These are phyloP conservation scores for Colletotrichum sansevieriae DNA, from an alignment of 2,329 filamentous ascomycete species.

Conservation along the genomic window DNA sequence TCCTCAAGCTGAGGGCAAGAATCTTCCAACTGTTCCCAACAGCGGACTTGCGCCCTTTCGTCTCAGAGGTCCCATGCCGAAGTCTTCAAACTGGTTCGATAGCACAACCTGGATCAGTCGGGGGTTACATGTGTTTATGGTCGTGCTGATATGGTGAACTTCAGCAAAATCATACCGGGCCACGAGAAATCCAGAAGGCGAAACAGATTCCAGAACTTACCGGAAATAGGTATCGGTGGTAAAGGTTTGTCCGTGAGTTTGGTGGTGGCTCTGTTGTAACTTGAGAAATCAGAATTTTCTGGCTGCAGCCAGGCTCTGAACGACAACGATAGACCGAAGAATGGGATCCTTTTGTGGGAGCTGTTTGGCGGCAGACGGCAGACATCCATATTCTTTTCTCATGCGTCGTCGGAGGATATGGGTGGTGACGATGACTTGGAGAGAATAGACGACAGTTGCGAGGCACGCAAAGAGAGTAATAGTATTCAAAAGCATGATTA, in stretches of 20 bases:
- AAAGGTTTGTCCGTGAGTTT: constrained; percentile 23
- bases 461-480: constrained; percentile 24
- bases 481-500: constrained; percentile 19
- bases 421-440: constrained; percentile 24
- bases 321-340: constrained; percentile 18
- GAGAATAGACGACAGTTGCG: constrained; percentile 20
- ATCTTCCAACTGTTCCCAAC: constrained; percentile 50
- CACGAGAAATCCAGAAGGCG: too few relatives aligned
- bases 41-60: constrained; percentile 51
- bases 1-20: too few relatives aligned
- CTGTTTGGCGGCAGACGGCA: constrained; percentile 13
- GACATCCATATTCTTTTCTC: constrained; percentile 26
- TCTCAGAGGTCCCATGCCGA: constrained; percentile 54
- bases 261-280: constrained; percentile 21
- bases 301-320: constrained; percentile 27
- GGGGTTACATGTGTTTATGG: constrained; percentile 54
- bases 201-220: not conserved
- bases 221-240: constrained; percentile 28
- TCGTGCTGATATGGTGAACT: not conserved
- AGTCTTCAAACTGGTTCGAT: constrained; percentile 65
- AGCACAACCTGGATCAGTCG: constrained; percentile 69
- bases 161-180: too few relatives aligned
- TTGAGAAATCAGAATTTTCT: constrained; percentile 24
- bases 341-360: constrained; percentile 28
- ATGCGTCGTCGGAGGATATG: constrained; percentile 28